These are phyloP conservation scores for Fusarium sp. DNA, from an alignment of 2,329 filamentous ascomycete genomes.

Conservation along the genomic window DNA sequence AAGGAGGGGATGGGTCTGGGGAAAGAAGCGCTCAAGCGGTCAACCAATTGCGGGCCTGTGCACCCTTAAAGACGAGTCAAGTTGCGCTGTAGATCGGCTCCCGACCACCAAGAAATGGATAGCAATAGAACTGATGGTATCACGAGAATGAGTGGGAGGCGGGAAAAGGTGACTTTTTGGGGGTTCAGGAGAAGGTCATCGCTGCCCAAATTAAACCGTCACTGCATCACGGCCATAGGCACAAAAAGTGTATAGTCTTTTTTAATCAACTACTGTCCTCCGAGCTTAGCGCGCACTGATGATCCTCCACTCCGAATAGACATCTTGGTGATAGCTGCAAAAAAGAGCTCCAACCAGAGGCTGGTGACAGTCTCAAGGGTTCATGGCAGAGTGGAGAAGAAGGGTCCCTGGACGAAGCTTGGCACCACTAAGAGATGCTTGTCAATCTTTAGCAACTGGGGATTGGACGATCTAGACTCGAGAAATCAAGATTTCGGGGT, in stretches of 20 bases:
- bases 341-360: conserved; percentile 20
- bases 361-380: conserved; percentile 28
- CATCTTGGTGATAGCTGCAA: conserved; percentile 1
- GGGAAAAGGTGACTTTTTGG: neutral
- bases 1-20: conserved; percentile 1
- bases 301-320: conserved; percentile 7
- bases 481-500: conserved; percentile 18
- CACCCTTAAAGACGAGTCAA: conserved; percentile 16
- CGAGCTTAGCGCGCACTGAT: conserved; percentile 33
- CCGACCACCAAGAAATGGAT: neutral
- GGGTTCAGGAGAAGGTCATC: conserved; percentile 14
- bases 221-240: neutral
- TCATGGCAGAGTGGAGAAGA: conserved; percentile 23
- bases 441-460: conserved; percentile 7
- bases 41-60: conserved; percentile 29
- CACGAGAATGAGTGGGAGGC: conserved; percentile 16
- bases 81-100: conserved; percentile 13
- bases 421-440: conserved; percentile 30
- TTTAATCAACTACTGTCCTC: neutral
- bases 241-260: neutral
- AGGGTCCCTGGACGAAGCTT: conserved; percentile 7
- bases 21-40: conserved; percentile 4
- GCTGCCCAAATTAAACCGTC: conserved; percentile 4
- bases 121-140: conserved; percentile 13
- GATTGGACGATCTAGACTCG: conserved; percentile 27